Percentiles rank a stretch among this genome's conserved stretches.
These are phyloP conservation scores for Fusarium zealandicum DNA, from an alignment of 2,329 filamentous ascomycete species.

Conservation along the genomic window DNA sequence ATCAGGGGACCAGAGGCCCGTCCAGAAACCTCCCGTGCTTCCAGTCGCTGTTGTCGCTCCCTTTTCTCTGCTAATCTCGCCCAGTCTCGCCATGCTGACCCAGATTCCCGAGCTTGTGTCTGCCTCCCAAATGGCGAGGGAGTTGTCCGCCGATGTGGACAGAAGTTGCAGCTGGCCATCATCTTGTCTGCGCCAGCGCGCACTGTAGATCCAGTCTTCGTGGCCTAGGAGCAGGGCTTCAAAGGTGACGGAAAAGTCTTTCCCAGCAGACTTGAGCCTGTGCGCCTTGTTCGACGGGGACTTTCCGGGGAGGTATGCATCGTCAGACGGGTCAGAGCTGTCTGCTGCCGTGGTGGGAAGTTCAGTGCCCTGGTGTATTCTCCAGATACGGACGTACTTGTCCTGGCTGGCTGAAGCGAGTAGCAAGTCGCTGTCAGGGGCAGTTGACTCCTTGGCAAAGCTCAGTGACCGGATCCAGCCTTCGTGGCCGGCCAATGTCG, in stretches of 20 bases:
- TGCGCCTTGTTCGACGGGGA: slow-evolving; percentile 91
- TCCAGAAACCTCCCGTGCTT: slow-evolving; percentile 96
- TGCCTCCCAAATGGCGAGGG: slow-evolving; percentile 89
- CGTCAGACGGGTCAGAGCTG: slow-evolving; percentile 63
- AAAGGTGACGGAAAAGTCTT: slow-evolving; percentile 84
- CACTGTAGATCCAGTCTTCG: slow-evolving; percentile 97
- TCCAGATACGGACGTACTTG: slow-evolving; percentile 95
- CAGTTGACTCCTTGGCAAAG: slow-evolving; percentile 70
- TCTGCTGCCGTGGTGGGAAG: slow-evolving; percentile 64
- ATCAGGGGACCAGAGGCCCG: slow-evolving; percentile 86
- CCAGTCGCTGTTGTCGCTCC: slow-evolving; percentile 96
- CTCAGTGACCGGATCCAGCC: slow-evolving; percentile 91
- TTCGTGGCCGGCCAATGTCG: slow-evolving; percentile 87
- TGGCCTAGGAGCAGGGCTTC: slow-evolving; percentile 93
- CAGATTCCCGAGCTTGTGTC: slow-evolving; percentile 87
- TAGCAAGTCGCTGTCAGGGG: slow-evolving; percentile 70
- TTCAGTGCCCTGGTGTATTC: slow-evolving; percentile 75
- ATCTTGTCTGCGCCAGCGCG: slow-evolving; percentile 70
- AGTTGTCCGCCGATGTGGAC: slow-evolving; percentile 94
- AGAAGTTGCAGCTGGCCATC: slow-evolving; percentile 73
- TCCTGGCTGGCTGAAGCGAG: slow-evolving; percentile 96
- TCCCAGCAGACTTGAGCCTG: slow-evolving; percentile 66
- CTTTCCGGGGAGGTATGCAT: slow-evolving; percentile 68
- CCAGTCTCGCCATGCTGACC: slow-evolving; percentile 84
- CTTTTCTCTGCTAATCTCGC: slow-evolving; percentile 93